Evolutionary conservation across 2,329 filamentous ascomycete species (phyloP), one percentile per base, ranked within the genome.

Genomic region (Pseudogymnoascus sp.): DNA sequence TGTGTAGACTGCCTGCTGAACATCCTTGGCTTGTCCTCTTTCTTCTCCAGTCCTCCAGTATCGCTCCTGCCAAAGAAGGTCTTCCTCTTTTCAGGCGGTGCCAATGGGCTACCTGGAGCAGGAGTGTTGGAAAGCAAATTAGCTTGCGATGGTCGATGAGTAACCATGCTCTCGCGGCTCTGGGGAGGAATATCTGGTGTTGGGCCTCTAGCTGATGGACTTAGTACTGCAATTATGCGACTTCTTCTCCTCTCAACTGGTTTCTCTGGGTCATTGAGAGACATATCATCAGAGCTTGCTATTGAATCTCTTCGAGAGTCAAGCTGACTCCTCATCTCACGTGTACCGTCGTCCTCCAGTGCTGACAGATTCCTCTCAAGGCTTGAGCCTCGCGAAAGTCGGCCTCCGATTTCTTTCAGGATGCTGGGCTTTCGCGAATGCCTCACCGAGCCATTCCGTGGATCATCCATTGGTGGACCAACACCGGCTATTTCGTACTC

Each of bases 371-470:
- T 31, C 73, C 71, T 62, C 71, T 66, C 16, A 69, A 73, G 16
- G 68, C 65, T 54, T 8, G 45, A 54, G 45, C 45, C 45, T 29
- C 45, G 45, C 23, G 45, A 69, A 47, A 82, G 73, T 62, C 77
- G 77, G 62, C 76, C 77, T 2, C 80, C 78, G 61, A 83, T 74
- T 14, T 81, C 80, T 66, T 81, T 83, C 66, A 85, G 80, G n/a
- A 84, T 71, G 18, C 73, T 77, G 10, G 77, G 80, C 12, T 71
- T 67, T 57, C 67, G 68, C 10, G 68, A 66, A 31, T 59, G 37
- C 4, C 34, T 63, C 26, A 42, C 65, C 8, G 47, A 29, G 29
- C 74, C 75, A 63, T 73, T 76, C 7, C 73, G 73, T 18, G 75
- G 74, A 1, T 72, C 71, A 23, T 78, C 75, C 12, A 68, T 63